Evolutionary conservation across 805 yeast species (phyloP).

Genomic region (Allodekkera sacchari): DNA sequence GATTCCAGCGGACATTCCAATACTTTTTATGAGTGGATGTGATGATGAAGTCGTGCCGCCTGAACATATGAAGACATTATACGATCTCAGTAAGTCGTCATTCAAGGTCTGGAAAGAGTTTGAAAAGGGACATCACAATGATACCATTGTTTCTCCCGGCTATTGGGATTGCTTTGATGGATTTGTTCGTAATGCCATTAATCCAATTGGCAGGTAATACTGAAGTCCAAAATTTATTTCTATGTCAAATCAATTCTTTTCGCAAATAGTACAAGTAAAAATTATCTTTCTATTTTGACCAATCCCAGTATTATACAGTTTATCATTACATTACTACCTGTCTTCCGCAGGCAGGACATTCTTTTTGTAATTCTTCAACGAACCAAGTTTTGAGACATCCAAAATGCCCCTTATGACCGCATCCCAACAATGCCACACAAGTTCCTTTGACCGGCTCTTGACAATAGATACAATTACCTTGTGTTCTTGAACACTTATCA

Average conservation of each 20-base stretch:
- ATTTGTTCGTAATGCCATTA: constrained; percentile 30
- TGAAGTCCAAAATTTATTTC: too few species aligned
- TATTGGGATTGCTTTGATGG: constrained; percentile 68
- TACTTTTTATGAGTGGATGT: constrained; percentile 63
- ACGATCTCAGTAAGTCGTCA: constrained; percentile 39
- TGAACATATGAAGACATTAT: constrained; percentile 59
- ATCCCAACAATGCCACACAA: constrained; percentile 47
- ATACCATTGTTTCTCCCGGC: constrained; percentile 63
- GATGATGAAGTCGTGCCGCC: constrained; percentile 93
- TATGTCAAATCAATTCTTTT: too few species aligned
- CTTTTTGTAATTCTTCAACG: constrained; percentile 48
- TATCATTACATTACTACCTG: constrained; percentile 1
- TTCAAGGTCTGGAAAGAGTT: constrained; percentile 48
- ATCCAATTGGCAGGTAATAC: constrained; percentile 2
- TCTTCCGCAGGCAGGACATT: constrained; percentile 76
- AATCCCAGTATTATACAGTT: neutral
- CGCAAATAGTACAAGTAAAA: neutral
- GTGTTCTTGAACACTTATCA: constrained; percentile 52
- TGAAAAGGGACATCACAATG: constrained; percentile 68
- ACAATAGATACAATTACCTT: constrained; percentile 71
- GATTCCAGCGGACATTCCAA: constrained; percentile 49
- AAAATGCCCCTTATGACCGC: constrained; percentile 87
- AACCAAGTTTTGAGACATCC: constrained; percentile 78
- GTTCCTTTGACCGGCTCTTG: constrained; percentile 69
- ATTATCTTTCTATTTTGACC: neutral